These are phyloP conservation scores for Fomitopsis serialis DNA, from an alignment of 768 basidiomycete genomes.

Conservation along the genomic window DNA sequence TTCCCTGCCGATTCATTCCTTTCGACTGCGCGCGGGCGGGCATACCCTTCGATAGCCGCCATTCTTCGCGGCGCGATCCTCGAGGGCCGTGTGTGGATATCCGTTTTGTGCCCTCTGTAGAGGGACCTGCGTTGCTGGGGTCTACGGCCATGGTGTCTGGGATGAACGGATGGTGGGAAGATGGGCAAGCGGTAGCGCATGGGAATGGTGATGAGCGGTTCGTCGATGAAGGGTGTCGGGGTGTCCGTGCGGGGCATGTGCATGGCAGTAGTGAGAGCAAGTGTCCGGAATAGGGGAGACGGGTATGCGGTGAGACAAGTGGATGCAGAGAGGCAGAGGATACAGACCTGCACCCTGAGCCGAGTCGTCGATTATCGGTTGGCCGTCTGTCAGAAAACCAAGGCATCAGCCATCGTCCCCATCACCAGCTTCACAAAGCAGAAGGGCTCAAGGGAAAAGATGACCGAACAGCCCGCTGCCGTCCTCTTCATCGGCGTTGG, in stretches of 20 bases:
- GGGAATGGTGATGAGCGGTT: too few species aligned
- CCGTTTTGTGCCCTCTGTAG: slow-evolving; percentile 24
- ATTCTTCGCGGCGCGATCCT: slow-evolving; percentile 70
- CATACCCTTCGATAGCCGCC: slow-evolving; percentile 79
- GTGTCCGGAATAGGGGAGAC: background rate
- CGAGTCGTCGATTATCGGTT: slow-evolving; percentile 1
- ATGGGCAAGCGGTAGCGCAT: background rate
- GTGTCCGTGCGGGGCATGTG: background rate
- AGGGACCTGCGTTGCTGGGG: slow-evolving; percentile 15
- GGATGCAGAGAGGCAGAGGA: background rate
- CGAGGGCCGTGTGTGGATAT: slow-evolving; percentile 84
- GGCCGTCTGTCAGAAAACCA: slow-evolving; percentile 7
- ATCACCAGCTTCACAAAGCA: background rate
- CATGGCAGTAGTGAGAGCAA: background rate
- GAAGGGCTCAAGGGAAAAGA: slow-evolving; percentile 11
- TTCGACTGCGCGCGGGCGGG: slow-evolving; percentile 40
- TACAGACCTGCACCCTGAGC: slow-evolving; percentile 14
- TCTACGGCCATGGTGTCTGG: slow-evolving; percentile 56
- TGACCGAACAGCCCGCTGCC: slow-evolving; percentile 10
- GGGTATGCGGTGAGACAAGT: background rate
- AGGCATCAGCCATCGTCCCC: slow-evolving; percentile 7
- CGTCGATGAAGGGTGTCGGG: too few species aligned
- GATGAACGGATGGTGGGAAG: background rate
- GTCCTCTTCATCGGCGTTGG: background rate
- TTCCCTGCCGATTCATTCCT: slow-evolving; percentile 67